Percentiles rank a stretch among this genome's conserved stretches.
Conservation (phyloP, 768 basidiomycete genomes). For the Mycena rebaudengoi region DNA sequence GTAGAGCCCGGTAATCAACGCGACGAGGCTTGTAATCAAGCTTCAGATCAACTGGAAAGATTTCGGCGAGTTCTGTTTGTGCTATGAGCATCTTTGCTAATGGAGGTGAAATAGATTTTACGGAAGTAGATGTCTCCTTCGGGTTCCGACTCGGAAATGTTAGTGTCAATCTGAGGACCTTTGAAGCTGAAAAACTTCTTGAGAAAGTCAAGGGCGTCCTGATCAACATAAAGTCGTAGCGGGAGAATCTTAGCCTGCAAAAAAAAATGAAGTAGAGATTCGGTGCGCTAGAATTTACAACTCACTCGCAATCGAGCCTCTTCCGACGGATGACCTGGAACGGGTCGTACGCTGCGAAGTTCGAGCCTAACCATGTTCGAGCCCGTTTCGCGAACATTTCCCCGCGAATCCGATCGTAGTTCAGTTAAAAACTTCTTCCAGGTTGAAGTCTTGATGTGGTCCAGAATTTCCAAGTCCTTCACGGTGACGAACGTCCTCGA, state of each 20-base stretch:
- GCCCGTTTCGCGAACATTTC: conserved; percentile 89
- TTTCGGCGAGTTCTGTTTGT: conserved; percentile 86
- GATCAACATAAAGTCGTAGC: conserved; percentile 92
- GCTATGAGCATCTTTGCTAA: background rate
- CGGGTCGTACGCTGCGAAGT: conserved; percentile 76
- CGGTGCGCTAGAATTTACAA: conserved; percentile 17
- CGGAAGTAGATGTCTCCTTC: conserved; percentile 77
- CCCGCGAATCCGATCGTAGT: conserved; percentile 83
- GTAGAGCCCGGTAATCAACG: conserved; percentile 91
- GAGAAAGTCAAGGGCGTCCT: conserved; percentile 97
- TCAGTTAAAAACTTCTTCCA: conserved; percentile 97
- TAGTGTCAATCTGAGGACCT: conserved; percentile 57
- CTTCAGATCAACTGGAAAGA: conserved; percentile 95
- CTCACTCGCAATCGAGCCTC: conserved; percentile 83
- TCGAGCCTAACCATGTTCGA: conserved; percentile 95
- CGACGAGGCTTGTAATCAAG: conserved; percentile 98
- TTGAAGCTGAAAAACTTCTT: conserved; percentile 96
- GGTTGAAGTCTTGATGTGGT: conserved; percentile 97
- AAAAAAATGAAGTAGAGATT: background rate
- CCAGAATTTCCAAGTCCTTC: conserved; percentile 85
- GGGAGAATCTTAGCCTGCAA: conserved; percentile 88
- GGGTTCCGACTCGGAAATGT: conserved; percentile 41
- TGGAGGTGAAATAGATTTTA: conserved; percentile 35
- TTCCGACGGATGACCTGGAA: conserved; percentile 69
- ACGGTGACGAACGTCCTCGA: conserved; percentile 75